phyloP scores from a whole-genome alignment of 148 eudicot genomes.

The Linanthus parryae region DNA sequence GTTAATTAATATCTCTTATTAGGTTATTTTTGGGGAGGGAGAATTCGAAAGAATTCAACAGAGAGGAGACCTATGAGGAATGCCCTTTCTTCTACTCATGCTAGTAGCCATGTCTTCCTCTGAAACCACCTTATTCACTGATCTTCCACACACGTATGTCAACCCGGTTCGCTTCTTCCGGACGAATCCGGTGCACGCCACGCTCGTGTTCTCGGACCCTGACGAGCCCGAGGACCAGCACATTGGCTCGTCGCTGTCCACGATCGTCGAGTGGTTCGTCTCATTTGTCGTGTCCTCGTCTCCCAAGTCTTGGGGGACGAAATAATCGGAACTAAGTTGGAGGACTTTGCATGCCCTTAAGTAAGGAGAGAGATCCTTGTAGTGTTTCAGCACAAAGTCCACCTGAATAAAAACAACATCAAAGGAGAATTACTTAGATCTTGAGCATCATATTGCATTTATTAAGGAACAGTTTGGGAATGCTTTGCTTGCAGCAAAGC shows the following conservation, averaged over 20 bases:
- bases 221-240: constrained; percentile 72
- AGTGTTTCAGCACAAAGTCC: constrained; percentile 73
- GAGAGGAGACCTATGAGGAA: constrained; percentile 90
- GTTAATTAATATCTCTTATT: neutral
- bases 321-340: constrained; percentile 80
- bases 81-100: constrained; percentile 90
- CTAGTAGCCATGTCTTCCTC: constrained; percentile 92
- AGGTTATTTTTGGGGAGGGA: neutral
- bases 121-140: constrained; percentile 36
- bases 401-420: constrained; percentile 34
- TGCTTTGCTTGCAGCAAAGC: no score
- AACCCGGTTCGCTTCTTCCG: constrained; percentile 77
- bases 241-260: constrained; percentile 69
- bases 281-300: constrained; percentile 69
- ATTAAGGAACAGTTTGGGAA: neutral
- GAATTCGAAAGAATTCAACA: constrained; percentile 27
- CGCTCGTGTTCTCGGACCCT: constrained; percentile 64
- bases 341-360: constrained; percentile 63
- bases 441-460: neutral
- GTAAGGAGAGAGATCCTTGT: constrained; percentile 74
- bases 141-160: constrained; percentile 64
- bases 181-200: constrained; percentile 50
- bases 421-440: neutral
- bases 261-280: constrained; percentile 60
- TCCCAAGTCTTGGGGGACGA: constrained; percentile 81